phyloP scores from a whole-genome alignment of 305 asterid species.

The Galium porrigens region DNA sequence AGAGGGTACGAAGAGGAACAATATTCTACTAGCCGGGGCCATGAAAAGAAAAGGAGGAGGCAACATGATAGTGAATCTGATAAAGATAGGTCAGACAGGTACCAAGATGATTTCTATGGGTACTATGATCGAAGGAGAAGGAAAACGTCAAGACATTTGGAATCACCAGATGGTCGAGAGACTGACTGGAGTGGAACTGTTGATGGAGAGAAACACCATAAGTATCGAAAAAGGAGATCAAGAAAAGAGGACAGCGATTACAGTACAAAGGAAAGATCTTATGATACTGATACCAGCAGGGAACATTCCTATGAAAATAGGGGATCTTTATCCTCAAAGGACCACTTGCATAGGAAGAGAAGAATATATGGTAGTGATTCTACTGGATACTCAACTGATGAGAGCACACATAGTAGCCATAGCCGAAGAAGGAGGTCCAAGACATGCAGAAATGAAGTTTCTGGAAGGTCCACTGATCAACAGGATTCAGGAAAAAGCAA shows the following conservation, averaged over 20 bases:
- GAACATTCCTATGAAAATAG: slow-evolving; percentile 15
- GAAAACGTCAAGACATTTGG: slow-evolving; percentile 4
- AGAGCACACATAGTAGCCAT: slow-evolving; percentile 12
- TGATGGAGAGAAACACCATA: slow-evolving; percentile 18
- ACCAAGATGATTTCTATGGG: slow-evolving; percentile 18
- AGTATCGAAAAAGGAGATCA: slow-evolving; percentile 22
- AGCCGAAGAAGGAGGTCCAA: slow-evolving; percentile 18
- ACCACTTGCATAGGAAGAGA: slow-evolving; percentile 21
- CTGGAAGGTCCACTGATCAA: slow-evolving; percentile 15
- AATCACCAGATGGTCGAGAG: slow-evolving; percentile 17
- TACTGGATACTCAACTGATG: slow-evolving; percentile 23
- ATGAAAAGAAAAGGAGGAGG: slow-evolving; percentile 20
- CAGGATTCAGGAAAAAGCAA: slow-evolving; percentile 6
- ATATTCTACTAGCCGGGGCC: slow-evolving; percentile 21
- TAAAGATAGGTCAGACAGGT: slow-evolving; percentile 21
- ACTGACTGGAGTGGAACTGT: slow-evolving; percentile 15
- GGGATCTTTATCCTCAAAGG: slow-evolving; percentile 24
- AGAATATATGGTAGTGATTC: slow-evolving; percentile 19
- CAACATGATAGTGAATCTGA: slow-evolving; percentile 29
- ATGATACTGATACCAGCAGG: slow-evolving; percentile 15
- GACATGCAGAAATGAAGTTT: slow-evolving; percentile 13
- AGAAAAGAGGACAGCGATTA: slow-evolving; percentile 17
- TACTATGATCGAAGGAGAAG: background rate
- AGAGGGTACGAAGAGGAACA: slow-evolving; percentile 20
- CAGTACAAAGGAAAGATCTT: slow-evolving; percentile 8